Evolutionary conservation across 768 basidiomycete species (phyloP).

Genomic region (Plicaturopsis crispa): DNA sequence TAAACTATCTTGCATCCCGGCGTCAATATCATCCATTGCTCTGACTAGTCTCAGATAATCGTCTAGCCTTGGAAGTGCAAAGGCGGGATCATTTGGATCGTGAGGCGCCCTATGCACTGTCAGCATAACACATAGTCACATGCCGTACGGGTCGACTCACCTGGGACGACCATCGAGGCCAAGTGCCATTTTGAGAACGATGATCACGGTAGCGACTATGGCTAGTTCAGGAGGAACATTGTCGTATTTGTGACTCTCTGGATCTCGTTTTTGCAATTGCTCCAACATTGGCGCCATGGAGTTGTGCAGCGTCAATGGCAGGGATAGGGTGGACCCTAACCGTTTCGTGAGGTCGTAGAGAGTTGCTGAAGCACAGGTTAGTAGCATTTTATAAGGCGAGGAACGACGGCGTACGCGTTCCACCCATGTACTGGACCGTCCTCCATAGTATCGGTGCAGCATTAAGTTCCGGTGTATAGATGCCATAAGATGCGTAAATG

Average conservation of each 20-base stretch:
- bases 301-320: conserved; percentile 55
- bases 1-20: conserved; percentile 20
- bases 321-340: conserved; percentile 43
- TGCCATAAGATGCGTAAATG: conserved; percentile 43
- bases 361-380: conserved; percentile 35
- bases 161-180: conserved; percentile 67
- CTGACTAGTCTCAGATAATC: conserved; percentile 40
- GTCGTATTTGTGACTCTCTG: conserved; percentile 46
- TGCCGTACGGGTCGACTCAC: conserved; percentile 24
- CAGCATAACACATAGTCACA: conserved; percentile 4
- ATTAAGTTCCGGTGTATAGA: conserved; percentile 70
- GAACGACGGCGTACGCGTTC: conserved; percentile 56
- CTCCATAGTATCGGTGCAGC: conserved; percentile 75
- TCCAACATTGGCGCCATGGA: conserved; percentile 37
- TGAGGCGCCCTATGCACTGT: conserved; percentile 31
- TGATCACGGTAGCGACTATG: conserved; percentile 49
- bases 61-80: conserved; percentile 43
- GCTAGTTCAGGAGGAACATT: conserved; percentile 63
- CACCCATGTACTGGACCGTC: conserved; percentile 54
- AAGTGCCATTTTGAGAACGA: conserved; percentile 80
- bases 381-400: conserved; percentile 11
- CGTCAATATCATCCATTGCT: conserved; percentile 26
- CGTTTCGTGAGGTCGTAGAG: conserved; percentile 60
- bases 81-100: conserved; percentile 46
- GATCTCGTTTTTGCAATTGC: conserved; percentile 28